Base-by-base conservation (phyloP, 1,139 yeast species). In the Blastobotrys malaysiensis region DNA sequence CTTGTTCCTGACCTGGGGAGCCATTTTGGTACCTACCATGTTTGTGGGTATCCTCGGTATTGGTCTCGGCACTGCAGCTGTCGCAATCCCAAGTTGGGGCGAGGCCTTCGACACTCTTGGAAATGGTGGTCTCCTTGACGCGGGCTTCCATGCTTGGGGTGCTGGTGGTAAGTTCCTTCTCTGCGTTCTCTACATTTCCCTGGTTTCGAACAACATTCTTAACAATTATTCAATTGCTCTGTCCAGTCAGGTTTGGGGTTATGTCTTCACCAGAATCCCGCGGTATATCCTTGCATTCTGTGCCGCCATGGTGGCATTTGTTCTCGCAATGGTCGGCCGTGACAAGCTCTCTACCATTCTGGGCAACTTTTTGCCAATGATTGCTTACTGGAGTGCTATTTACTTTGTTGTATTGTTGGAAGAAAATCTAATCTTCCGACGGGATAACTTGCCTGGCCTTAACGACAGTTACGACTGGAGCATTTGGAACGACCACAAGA, bases 311-410 rank as follows among this genome's bases (percentile, higher is more conserved):
- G 73, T 87, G 20, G 85, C 83, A 63, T 74, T 88, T 62, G 82
- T 86, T 1, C 61, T 70, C 31, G 65, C 73, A 11, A 62, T 69
- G 55, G 93, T 82, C 11, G 97, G 97, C 9, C 78, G 88, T 63
- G 75, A 86, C 68, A 82, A 83, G 63, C 86, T 90, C 67, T 78
- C 90, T 48, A 77, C 83, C 3, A 88, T 89, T 58, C 74, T 90
- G 65, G 82, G 90, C n/a, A 90, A 89, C 65, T 90, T 90, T 73
- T 75, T 90, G 62, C 97, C 97, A 9, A 89, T 90, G 97, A 81
- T 90, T 57, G 96, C 96, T 0, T 90, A 90, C 72, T 90, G 97
- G 97, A 80, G 88, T 52, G 83, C 93, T 52, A 88, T 90, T 74
- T 90, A 89, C 69, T 82, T 86, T 63, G 80, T 82, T 24, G 71